phyloP scores from a whole-genome alignment of 495 filamentous ascomycete species.

The Cenococcum geophilum region DNA sequence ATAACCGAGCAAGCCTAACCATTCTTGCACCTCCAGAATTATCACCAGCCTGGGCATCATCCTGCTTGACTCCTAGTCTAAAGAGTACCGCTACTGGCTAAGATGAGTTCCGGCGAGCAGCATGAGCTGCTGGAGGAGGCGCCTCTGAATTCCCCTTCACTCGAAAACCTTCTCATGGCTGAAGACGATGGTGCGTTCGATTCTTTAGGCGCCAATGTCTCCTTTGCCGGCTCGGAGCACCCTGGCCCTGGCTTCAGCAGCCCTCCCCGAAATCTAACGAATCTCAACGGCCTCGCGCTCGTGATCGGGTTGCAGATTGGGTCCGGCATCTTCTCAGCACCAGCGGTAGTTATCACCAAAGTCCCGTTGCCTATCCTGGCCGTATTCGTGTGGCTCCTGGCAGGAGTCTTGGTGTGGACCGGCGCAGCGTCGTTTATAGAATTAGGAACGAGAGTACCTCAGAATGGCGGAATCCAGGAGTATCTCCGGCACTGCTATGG shows the following conservation, averaged over 20 bases:
- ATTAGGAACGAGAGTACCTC: constrained; percentile 40
- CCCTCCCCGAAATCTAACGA: background rate
- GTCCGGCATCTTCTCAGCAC: constrained; percentile 43
- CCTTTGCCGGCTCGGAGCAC: no score
- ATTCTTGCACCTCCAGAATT: no score
- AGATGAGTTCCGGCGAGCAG: no score
- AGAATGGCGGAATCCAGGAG: constrained; percentile 44
- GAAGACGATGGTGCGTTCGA: no score
- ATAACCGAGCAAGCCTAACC: no score
- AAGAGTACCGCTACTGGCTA: no score
- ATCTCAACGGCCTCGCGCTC: constrained; percentile 28
- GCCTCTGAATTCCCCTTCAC: no score
- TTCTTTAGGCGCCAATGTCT: no score
- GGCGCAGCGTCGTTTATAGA: constrained; percentile 44
- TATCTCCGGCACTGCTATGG: constrained; percentile 39
- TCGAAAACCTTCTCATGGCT: no score
- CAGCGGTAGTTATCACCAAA: constrained; percentile 36
- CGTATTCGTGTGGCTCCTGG: constrained; percentile 40
- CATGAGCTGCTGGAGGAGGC: no score
- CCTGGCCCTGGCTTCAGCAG: background rate
- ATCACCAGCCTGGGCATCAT: no score
- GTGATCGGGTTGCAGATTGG: constrained; percentile 43
- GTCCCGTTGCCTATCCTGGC: constrained; percentile 34
- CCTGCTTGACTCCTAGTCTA: no score
- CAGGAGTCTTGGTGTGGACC: constrained; percentile 43